Percentiles rank a stretch among this genome's conserved stretches.
These are phyloP conservation scores for Penicillium sp. DNA, from an alignment of 2,329 filamentous ascomycete genomes.

Conservation along the genomic window DNA sequence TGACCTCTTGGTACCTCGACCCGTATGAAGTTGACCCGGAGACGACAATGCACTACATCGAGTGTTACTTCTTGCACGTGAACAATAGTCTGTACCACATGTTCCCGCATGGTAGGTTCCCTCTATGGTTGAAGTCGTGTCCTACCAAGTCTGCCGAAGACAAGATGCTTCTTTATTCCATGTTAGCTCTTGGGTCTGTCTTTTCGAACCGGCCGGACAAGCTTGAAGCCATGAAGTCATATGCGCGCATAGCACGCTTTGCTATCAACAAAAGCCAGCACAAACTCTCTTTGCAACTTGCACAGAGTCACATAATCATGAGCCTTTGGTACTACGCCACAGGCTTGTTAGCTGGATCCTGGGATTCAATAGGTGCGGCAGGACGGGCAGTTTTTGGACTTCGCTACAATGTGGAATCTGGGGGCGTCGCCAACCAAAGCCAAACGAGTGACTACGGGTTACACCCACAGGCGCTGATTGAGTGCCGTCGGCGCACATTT, in stretches of 20 bases:
- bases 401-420: slow-evolving; percentile 65
- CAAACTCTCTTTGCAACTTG: slow-evolving; percentile 62
- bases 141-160: slow-evolving; percentile 56
- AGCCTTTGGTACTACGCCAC: slow-evolving; percentile 66
- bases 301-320: slow-evolving; percentile 68
- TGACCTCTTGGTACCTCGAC: slow-evolving; percentile 52
- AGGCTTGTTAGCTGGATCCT: slow-evolving; percentile 61
- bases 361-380: slow-evolving; percentile 65
- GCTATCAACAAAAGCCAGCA: slow-evolving; percentile 56
- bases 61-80: slow-evolving; percentile 60
- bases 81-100: slow-evolving; percentile 59
- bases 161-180: slow-evolving; percentile 62
- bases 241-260: slow-evolving; percentile 59
- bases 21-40: slow-evolving; percentile 55
- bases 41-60: slow-evolving; percentile 54
- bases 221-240: slow-evolving; percentile 49
- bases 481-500: slow-evolving; percentile 70
- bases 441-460: slow-evolving; percentile 59
- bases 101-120: slow-evolving; percentile 57
- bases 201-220: slow-evolving; percentile 54
- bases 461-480: slow-evolving; percentile 59
- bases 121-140: slow-evolving; percentile 54
- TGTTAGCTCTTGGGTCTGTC: slow-evolving; percentile 59
- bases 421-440: slow-evolving; percentile 50
- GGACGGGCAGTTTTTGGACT: slow-evolving; percentile 61